Percentiles rank a stretch among this genome's conserved stretches.
These are phyloP conservation scores for Moesziomyces antarcticus DNA, from an alignment of 1,284 basidiomycete species.

Conservation along the genomic window DNA sequence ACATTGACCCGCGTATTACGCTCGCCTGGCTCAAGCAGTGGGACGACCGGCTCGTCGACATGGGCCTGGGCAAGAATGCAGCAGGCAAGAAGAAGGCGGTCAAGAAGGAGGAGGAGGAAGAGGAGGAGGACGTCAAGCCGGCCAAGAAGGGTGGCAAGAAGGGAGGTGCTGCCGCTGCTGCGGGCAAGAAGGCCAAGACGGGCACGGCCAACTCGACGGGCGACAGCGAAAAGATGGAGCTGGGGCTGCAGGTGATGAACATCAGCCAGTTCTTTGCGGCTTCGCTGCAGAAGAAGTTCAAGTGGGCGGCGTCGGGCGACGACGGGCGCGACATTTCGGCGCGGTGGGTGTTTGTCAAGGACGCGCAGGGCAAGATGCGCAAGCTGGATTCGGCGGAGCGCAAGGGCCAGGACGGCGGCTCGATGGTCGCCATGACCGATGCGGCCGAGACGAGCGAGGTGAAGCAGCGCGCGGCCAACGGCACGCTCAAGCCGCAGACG, in stretches of 20 bases:
- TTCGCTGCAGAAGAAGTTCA: conserved; percentile 67
- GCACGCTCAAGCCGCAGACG: conserved; percentile 35
- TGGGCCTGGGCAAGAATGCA: conserved; percentile 29
- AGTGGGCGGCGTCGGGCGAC: conserved; percentile 59
- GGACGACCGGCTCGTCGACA: conserved; percentile 53
- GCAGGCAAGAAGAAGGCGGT: conserved; percentile 19
- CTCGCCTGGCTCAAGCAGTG: conserved; percentile 67
- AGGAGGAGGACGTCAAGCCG: conserved; percentile 46
- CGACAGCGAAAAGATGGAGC: conserved; percentile 65
- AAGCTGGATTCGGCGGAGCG: conserved; percentile 56
- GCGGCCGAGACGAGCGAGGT: conserved; percentile 25
- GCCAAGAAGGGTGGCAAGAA: conserved; percentile 38
- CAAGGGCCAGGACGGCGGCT: conserved; percentile 39
- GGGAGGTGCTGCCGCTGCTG: not conserved
- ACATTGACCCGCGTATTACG: conserved; percentile 67
- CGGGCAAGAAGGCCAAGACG: conserved; percentile 18
- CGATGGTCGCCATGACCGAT: conserved; percentile 45
- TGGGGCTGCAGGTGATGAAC: conserved; percentile 61
- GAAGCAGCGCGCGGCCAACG: conserved; percentile 24
- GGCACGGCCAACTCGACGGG: conserved; percentile 48
- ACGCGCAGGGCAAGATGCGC: conserved; percentile 60
- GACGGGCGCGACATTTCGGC: conserved; percentile 51
- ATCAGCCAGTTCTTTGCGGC: conserved; percentile 64
- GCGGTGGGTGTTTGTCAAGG: conserved; percentile 61
- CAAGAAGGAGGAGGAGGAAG: conserved; percentile 53